phyloP scores from a whole-genome alignment of 1,284 basidiomycete species.

The Trametes polyzona region DNA sequence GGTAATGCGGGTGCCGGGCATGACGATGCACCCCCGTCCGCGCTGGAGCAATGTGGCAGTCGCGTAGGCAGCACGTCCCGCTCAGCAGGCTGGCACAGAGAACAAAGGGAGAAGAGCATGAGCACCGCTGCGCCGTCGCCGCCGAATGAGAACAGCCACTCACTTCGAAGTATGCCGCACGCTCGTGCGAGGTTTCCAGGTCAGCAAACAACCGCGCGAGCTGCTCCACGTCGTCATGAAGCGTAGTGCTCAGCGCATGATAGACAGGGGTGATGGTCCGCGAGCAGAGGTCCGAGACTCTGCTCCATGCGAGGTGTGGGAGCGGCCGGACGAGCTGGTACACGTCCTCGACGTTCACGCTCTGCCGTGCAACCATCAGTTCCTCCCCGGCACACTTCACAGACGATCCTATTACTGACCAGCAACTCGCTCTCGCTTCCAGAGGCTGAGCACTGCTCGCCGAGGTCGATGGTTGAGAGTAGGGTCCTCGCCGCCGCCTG shows the following conservation, averaged over 20 bases:
- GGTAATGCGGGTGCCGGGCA: conserved; percentile 4
- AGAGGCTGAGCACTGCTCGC: conserved; percentile 9
- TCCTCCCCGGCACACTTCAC: background rate
- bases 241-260: conserved; percentile 25
- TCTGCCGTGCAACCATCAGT: conserved; percentile 18
- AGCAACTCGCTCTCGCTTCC: conserved; percentile 14
- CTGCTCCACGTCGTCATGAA: conserved; percentile 35
- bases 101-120: background rate
- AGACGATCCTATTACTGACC: conserved; percentile 7
- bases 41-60: conserved; percentile 5
- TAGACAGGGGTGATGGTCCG: conserved; percentile 34
- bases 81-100: conserved; percentile 13
- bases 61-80: conserved; percentile 19
- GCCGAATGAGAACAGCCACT: background rate
- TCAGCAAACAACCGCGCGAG: conserved; percentile 34
- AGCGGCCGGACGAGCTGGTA: conserved; percentile 27
- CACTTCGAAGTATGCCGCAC: conserved; percentile 21
- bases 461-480: conserved; percentile 16
- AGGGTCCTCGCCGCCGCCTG: conserved; percentile 21
- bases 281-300: conserved; percentile 33
- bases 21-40: conserved; percentile 3
- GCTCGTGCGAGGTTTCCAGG: conserved; percentile 20
- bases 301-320: conserved; percentile 32
- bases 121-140: background rate
- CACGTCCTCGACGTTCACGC: conserved; percentile 33